A percentile compares a stretch with the other conserved stretches of the same genome.
These are phyloP conservation scores for Scheffersomyces coipomensis DNA, from an alignment of 805 yeast species.

Conservation along the genomic window DNA sequence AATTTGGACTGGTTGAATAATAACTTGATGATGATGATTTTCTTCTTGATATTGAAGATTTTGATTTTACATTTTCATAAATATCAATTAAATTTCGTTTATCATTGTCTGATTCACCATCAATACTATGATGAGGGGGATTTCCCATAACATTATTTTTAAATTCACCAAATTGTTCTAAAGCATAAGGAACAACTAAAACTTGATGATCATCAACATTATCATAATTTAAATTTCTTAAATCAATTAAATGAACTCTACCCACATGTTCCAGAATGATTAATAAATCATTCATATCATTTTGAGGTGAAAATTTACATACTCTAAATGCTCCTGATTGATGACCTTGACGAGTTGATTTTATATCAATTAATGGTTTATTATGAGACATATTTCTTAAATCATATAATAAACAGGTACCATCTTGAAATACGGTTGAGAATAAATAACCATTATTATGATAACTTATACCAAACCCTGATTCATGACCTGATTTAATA, in stretches of 20 bases:
- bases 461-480: slow-evolving; percentile 82
- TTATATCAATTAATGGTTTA: slow-evolving; percentile 51
- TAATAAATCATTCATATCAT: slow-evolving; percentile 71
- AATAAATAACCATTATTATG: slow-evolving; percentile 73
- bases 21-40: not conserved
- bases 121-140: not conserved
- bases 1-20: no score
- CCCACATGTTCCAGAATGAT: slow-evolving; percentile 83
- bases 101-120: not conserved
- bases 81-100: not conserved
- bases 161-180: slow-evolving; percentile 37
- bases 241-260: slow-evolving; percentile 79
- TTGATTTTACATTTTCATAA: not conserved
- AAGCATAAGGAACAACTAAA: slow-evolving; percentile 57
- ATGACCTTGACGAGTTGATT: slow-evolving; percentile 57
- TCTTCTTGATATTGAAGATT: not conserved
- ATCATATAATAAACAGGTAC: slow-evolving; percentile 75
- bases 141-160: slow-evolving; percentile 5
- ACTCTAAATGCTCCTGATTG: slow-evolving; percentile 69
- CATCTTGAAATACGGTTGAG: slow-evolving; percentile 84
- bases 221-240: slow-evolving; percentile 53
- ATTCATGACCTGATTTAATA: slow-evolving; percentile 61
- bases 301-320: slow-evolving; percentile 43
- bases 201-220: slow-evolving; percentile 65
- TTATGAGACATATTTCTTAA: slow-evolving; percentile 50